Base-by-base conservation (phyloP, 1,139 yeast genomes). In the Debaryomycetaceae sp. region DNA sequence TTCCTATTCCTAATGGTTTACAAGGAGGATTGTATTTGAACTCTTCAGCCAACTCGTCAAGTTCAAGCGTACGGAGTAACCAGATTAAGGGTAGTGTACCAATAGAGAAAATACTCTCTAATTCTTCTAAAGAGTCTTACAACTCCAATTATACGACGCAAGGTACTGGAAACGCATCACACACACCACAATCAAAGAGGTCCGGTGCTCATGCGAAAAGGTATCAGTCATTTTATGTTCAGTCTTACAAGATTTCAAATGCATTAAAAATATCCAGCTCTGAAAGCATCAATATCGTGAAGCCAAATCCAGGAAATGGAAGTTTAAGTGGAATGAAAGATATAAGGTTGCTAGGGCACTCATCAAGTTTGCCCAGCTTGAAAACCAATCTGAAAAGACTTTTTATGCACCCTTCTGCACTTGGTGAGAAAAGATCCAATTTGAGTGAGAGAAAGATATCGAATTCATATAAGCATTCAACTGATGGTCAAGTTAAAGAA, bases 141-240 rank as follows among this genome's bases (percentile, higher is more conserved):
- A 38, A 41, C 9, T 37, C 36, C 13, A 36, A 31, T 39, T 43
- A 39, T 13, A 18, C 33, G 11, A 17, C 39, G 8, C 49, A 34
- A 39, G 36, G 41, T 34, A 38, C 32, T n/a, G 40, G 41, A 30
- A 36, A 38, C 34, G 41, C 41, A 6, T 46, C 59, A 8, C 59
- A 64, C 0, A 68, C 71, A n/a, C 45, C 53, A 14, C 52, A 58
- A 6, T 51, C 58, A 2, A 67, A 56, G 51, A 54, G 71, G 43
- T 68, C 65, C 4, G 73, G 69, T 5, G 78, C 79, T n/a, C 66
- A 71, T 41, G 79, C 80, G 3, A 67, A 67, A 34, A 53, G 80
- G 37, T 76, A 75, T 46, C 78, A 75, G 51, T 68, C 66, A 7
- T 73, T 75, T 49, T 75, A 75, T 46, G 78, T 73, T 46, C 77